Conservation (phyloP, 2,329 filamentous ascomycete genomes). For the Ophiobolus disseminans region DNA sequence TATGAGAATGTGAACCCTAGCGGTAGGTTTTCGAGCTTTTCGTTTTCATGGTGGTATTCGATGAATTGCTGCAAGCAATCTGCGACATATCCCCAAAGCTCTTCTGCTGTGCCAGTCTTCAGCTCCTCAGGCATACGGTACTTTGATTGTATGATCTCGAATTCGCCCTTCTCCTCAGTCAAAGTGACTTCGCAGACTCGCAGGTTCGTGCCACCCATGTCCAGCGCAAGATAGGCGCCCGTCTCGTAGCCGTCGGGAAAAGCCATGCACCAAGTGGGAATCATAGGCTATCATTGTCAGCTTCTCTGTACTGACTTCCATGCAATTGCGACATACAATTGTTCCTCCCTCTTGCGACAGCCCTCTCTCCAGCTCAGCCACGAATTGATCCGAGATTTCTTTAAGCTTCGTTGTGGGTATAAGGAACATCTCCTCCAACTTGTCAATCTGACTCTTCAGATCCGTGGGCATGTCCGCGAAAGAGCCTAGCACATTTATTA, state of each 20-base stretch:
- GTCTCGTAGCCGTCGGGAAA: slow-evolving; percentile 88
- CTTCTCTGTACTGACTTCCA: slow-evolving; percentile 89
- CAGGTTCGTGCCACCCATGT: slow-evolving; percentile 96
- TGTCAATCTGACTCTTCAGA: slow-evolving; percentile 79
- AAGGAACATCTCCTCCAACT: slow-evolving; percentile 83
- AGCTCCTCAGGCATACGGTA: slow-evolving; percentile 95
- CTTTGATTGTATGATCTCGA: slow-evolving; percentile 95
- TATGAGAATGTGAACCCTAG: slow-evolving; percentile 98
- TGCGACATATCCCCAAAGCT: slow-evolving; percentile 94
- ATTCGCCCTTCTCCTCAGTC: slow-evolving; percentile 86
- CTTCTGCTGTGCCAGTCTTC: slow-evolving; percentile 83
- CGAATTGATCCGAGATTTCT: slow-evolving; percentile 87
- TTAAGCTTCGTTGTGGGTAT: slow-evolving; percentile 83
- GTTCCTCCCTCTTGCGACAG: slow-evolving; percentile 86
- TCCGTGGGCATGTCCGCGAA: slow-evolving; percentile 90
- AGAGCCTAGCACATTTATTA: slow-evolving; percentile 67
- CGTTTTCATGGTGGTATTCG: slow-evolving; percentile 77
- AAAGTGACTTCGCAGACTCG: slow-evolving; percentile 93
- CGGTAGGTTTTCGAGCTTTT: slow-evolving; percentile 71
- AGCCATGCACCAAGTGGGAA: slow-evolving; percentile 94
- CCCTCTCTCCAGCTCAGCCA: slow-evolving; percentile 85
- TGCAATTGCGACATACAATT: slow-evolving; percentile 75
- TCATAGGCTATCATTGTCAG: slow-evolving; percentile 77
- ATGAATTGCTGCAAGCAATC: slow-evolving; percentile 93
- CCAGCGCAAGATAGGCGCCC: slow-evolving; percentile 86